These are phyloP conservation scores for Teunomyces panamensis DNA, from an alignment of 805 yeast genomes.

Conservation along the genomic window DNA sequence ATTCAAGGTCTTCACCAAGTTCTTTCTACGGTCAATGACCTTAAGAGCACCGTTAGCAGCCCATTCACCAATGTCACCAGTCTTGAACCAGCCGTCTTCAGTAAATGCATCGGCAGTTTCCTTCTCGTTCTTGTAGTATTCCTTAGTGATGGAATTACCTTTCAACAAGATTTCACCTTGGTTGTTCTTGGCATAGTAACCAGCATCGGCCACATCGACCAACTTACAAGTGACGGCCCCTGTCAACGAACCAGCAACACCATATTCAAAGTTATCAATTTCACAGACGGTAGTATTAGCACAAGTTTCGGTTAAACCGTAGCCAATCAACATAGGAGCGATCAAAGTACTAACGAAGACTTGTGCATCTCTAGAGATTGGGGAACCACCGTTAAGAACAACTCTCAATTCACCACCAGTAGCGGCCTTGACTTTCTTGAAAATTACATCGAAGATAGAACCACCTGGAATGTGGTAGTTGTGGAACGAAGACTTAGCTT, in stretches of 20 bases:
- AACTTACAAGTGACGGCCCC: conserved; percentile 85
- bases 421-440: conserved; percentile 86
- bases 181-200: conserved; percentile 82
- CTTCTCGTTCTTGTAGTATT: conserved; percentile 77
- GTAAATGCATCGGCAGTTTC: conserved; percentile 75
- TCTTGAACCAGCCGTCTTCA: conserved; percentile 90
- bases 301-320: conserved; percentile 94
- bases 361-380: conserved; percentile 79
- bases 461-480: conserved; percentile 75
- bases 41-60: conserved; percentile 71
- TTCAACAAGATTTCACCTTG: conserved; percentile 89
- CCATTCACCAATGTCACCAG: conserved; percentile 98
- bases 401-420: conserved; percentile 86
- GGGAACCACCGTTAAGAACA: conserved; percentile 89
- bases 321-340: conserved; percentile 88
- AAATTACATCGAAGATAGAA: conserved; percentile 67
- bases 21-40: conserved; percentile 92
- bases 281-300: conserved; percentile 79
- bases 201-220: conserved; percentile 87
- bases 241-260: conserved; percentile 77
- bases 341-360: conserved; percentile 70
- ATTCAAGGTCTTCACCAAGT: conserved; percentile 89
- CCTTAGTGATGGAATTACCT: conserved; percentile 70
- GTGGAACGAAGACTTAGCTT: conserved; percentile 64
- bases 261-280: conserved; percentile 64